Evolutionary conservation across 108 stramenopile species (phyloP).

Genomic region (Cyclotella cryptica): DNA sequence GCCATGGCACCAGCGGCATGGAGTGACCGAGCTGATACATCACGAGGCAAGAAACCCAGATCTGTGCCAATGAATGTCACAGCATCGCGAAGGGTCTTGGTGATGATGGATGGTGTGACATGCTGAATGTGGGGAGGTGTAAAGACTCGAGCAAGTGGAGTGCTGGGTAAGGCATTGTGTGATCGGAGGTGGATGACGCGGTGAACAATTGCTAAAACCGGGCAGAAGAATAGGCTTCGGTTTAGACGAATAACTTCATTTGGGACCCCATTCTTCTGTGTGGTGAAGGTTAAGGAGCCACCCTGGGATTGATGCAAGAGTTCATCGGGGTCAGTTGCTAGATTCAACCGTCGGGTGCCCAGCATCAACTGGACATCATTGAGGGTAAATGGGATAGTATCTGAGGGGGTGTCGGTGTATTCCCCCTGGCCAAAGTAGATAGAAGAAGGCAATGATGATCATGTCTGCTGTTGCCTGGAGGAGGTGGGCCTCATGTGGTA

Average conservation of each 20-base stretch:
- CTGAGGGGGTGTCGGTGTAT: slow-evolving; percentile 28
- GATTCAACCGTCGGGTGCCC: no score
- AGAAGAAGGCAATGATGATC: slow-evolving; percentile 72
- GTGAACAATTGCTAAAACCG: no score
- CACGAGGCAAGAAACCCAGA: background rate
- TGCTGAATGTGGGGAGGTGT: background rate
- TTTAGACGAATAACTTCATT: slow-evolving; percentile 55
- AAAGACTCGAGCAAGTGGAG: background rate
- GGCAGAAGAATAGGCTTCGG: slow-evolving; percentile 43
- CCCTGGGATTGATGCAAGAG: no score
- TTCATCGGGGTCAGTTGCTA: no score
- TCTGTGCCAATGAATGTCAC: no score
- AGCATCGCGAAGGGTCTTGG: no score
- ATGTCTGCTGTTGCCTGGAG: slow-evolving; percentile 26
- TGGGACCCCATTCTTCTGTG: no score
- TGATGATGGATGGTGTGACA: no score
- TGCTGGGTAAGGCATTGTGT: no score
- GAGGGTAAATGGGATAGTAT: slow-evolving; percentile 29
- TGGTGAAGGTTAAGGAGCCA: no score
- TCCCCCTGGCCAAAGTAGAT: slow-evolving; percentile 41
- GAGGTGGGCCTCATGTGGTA: background rate
- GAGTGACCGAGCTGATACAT: slow-evolving; percentile 7
- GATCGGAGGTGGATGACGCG: no score
- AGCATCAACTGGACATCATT: slow-evolving; percentile 45
- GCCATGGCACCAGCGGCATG: no score